Base-by-base conservation (phyloP, 1,139 yeast species). In the Williopsis jadinii region DNA sequence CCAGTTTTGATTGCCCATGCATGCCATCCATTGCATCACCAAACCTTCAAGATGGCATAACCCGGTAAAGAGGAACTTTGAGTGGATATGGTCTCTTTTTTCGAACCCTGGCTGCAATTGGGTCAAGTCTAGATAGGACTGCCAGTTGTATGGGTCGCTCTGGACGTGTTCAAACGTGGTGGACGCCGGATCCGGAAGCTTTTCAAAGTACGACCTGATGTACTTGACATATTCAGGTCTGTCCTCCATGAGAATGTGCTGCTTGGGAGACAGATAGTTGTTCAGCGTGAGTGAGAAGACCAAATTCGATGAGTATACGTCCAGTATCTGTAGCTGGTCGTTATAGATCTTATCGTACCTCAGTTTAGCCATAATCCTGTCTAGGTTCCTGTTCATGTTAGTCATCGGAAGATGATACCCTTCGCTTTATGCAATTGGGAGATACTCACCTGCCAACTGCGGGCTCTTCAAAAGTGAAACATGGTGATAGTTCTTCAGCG, bases 1-100 rank as follows among this genome's bases (percentile, higher is more conserved):
- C 96, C 95, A 86, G 54, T 84, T 84, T 39, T 73, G 69, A 56
- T 81, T 73, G 1, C 75, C 78, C 35, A 82, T 66, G 58, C 95
- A 84, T 52, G 72, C 72, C 29, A 84, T 60, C 79, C 90, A 84
- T 62, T 87, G 95, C 38, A 85, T 82, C 32, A 83, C 61, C 26
- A 85, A 68, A 37, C 82, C 76, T 57, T 84, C 95, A 8, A 87
- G 87, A 27, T 66, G 26, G 2, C 48, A 42, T 6, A 41, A 36
- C 6, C 55, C 52, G 3, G 55, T 45, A 28, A 84, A 66, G 32
- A 90, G 61, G 12, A 90, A 61, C 39, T 77, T 74, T 41, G 77
- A 73, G 60, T 87, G 81, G 14, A 83, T 60, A n/a, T 68, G 62
- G 33, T 66, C 70, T 39, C 74, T 57, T 4, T 70, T 49, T 48